Percentiles rank a stretch among this genome's conserved stretches.
Conservation (phyloP, 2,329 filamentous ascomycete species). For the Lasiodiplodia theobromae region DNA sequence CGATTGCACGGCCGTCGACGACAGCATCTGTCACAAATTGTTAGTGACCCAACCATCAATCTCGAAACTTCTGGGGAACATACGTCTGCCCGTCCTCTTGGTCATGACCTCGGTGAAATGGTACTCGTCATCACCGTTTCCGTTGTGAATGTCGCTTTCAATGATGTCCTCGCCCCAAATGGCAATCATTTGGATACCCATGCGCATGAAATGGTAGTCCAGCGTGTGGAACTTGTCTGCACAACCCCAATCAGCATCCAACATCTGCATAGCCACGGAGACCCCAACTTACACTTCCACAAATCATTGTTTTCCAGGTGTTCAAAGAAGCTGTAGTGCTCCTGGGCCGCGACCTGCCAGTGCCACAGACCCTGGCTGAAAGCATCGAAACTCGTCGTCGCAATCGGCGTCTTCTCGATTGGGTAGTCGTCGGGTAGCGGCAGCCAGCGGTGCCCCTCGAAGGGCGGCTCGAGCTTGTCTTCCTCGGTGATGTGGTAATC, state of each 20-base stretch:
- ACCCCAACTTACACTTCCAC: constrained; percentile 27
- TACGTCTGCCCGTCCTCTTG: constrained; percentile 48
- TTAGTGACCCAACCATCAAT: background rate
- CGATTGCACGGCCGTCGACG: constrained; percentile 62
- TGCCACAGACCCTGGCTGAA: constrained; percentile 54
- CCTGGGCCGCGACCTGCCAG: constrained; percentile 59
- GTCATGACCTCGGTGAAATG: constrained; percentile 51
- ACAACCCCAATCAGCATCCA: background rate
- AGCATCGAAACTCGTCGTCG: constrained; percentile 55
- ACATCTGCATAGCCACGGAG: background rate
- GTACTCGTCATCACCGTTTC: constrained; percentile 57
- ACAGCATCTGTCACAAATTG: constrained; percentile 43
- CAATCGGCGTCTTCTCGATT: constrained; percentile 56
- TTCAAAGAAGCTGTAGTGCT: constrained; percentile 50
- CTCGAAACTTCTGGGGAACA: background rate
- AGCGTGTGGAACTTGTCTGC: constrained; percentile 42
- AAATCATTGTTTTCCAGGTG: constrained; percentile 35
- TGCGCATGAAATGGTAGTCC: constrained; percentile 58
- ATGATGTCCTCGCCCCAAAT: constrained; percentile 62
- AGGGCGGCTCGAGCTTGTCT: constrained; percentile 42
- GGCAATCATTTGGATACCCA: constrained; percentile 63
- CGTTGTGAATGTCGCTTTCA: constrained; percentile 51
- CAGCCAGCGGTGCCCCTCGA: constrained; percentile 60
- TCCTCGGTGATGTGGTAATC: constrained; percentile 34
- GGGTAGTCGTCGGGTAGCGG: constrained; percentile 52